A percentile compares a stretch with the other conserved stretches of the same genome.
Conservation (phyloP, 257 asterid species). For the Henckelia pumila region DNA sequence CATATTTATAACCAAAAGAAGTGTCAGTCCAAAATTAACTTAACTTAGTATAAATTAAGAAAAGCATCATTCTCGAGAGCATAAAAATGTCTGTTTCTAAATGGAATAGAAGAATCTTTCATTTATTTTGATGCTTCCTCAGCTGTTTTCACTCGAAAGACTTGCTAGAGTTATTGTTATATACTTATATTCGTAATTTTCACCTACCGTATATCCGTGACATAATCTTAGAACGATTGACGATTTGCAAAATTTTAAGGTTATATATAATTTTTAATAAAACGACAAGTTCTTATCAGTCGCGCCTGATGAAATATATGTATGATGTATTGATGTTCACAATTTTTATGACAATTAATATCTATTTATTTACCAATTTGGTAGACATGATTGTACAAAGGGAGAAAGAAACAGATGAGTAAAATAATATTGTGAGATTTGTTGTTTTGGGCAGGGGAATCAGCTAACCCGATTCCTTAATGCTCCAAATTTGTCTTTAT, state of each 20-base stretch:
- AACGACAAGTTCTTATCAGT: no score
- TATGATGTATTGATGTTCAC: no score
- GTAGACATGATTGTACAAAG: no score
- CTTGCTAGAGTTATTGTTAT: no score
- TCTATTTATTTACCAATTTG: neutral
- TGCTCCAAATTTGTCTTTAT: neutral
- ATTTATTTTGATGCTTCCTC: slow-evolving; percentile 24
- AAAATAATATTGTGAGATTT: no score
- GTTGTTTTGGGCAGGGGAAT: neutral
- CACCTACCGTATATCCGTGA: no score
- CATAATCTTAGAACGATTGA: no score
- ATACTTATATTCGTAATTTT: no score
- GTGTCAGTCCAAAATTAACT: neutral
- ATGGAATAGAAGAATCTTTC: slow-evolving; percentile 21
- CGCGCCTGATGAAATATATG: no score
- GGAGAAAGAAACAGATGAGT: neutral
- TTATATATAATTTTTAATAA: no score
- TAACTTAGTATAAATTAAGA: neutral
- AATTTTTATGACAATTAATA: no score
- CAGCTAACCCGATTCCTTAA: neutral
- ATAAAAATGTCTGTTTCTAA: slow-evolving; percentile 17
- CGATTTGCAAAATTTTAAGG: no score
- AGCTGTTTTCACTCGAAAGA: neutral
- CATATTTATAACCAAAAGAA: slow-evolving; percentile 11
- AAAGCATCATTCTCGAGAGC: neutral